A percentile compares a stretch with the other conserved stretches of the same genome.
phyloP scores from a whole-genome alignment of 139 green algal genomes.

The Gonium pectorale region DNA sequence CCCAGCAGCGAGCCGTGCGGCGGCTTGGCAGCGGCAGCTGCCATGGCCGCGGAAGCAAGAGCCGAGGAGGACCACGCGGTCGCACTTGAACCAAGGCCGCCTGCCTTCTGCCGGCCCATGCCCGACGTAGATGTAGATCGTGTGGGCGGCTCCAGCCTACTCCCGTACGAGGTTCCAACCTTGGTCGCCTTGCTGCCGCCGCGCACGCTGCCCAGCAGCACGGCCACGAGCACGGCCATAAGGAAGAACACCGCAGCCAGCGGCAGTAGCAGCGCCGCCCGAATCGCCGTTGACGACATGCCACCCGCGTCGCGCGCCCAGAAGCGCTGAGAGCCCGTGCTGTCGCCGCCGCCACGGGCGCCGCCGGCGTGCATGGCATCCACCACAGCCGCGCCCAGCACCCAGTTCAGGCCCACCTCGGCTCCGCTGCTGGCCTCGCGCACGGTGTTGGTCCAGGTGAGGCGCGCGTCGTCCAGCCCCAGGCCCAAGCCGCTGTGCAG shows the following conservation, averaged over 20 bases:
- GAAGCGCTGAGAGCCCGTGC: neutral
- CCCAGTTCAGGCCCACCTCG: constrained; percentile 50
- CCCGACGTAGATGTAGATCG: no score
- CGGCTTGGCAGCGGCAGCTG: no score
- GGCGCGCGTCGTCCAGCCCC: constrained; percentile 38
- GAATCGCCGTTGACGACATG: neutral
- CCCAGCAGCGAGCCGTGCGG: no score
- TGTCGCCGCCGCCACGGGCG: neutral
- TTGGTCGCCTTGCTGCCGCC: neutral
- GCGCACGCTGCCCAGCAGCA: neutral
- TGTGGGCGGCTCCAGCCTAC: no score
- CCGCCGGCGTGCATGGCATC: constrained; percentile 41
- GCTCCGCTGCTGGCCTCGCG: neutral
- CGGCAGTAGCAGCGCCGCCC: constrained; percentile 17
- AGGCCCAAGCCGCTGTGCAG: constrained; percentile 62
- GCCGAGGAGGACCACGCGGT: constrained; percentile 13
- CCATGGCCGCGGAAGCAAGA: neutral
- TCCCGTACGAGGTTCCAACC: no score
- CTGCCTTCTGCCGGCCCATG: no score
- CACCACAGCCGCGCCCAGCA: constrained; percentile 51
- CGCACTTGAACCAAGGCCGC: no score
- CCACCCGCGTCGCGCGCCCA: neutral
- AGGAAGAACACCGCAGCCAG: neutral
- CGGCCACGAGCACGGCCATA: neutral
- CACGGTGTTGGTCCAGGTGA: constrained; percentile 65